These are phyloP conservation scores for Chrysoporthe deuterocubensis DNA, from an alignment of 2,329 filamentous ascomycete genomes.

Conservation along the genomic window DNA sequence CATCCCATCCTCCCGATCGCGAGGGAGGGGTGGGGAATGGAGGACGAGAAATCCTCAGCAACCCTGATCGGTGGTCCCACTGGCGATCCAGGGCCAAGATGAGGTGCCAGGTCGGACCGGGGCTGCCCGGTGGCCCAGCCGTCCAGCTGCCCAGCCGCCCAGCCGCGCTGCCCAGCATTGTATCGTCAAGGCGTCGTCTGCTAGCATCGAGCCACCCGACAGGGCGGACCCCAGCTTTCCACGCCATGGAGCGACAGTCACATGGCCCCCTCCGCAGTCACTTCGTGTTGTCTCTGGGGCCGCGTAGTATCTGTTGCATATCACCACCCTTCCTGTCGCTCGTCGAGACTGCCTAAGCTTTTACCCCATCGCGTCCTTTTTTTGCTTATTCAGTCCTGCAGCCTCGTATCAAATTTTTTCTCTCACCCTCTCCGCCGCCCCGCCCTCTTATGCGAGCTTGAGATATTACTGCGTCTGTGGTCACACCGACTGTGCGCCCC, in stretches of 20 bases:
- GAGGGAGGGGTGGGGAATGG: neutral
- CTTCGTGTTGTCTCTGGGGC: slow-evolving; percentile 5
- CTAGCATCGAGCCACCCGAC: slow-evolving; percentile 2
- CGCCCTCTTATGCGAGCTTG: neutral
- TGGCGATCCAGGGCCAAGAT: neutral
- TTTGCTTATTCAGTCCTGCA: slow-evolving; percentile 1
- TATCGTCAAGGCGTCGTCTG: neutral
- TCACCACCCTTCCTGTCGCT: neutral
- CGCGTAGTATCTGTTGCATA: neutral
- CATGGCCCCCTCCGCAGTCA: neutral
- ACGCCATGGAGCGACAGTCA: neutral
- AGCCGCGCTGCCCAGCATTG: neutral
- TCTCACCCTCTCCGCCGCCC: neutral
- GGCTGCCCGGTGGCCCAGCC: neutral
- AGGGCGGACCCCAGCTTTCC: slow-evolving; percentile 16
- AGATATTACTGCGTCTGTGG: neutral
- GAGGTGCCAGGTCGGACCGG: neutral
- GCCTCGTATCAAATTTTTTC: neutral
- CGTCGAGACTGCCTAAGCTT: neutral
- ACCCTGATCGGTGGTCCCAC: neutral
- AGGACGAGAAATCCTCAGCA: neutral
- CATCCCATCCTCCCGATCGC: neutral
- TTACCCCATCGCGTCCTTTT: too few species aligned
- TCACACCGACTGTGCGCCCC: neutral
- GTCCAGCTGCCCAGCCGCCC: neutral